Percentiles rank a stretch among this genome's conserved stretches.
phyloP scores from a whole-genome alignment of 1,139 yeast species.

The Kurtzmaniella natalensis region DNA sequence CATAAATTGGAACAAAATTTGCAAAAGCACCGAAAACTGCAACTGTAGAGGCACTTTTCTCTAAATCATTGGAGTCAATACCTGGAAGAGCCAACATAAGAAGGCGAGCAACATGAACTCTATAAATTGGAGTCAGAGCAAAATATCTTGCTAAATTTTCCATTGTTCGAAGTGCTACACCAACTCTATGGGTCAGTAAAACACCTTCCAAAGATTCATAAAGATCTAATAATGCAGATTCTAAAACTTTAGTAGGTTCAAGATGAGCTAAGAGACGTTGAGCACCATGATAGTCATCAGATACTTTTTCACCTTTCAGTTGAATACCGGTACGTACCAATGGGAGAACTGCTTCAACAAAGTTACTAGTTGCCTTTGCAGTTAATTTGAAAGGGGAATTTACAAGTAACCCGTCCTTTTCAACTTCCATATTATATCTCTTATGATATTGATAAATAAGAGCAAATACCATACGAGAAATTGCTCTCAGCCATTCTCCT shows the following conservation, averaged over 20 bases:
- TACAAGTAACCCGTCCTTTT: conserved; percentile 34
- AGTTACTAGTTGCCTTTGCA: conserved; percentile 36
- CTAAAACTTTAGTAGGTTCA: conserved; percentile 59
- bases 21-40: conserved; percentile 70
- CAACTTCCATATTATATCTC: conserved; percentile 47
- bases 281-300: conserved; percentile 57
- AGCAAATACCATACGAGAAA: conserved; percentile 59
- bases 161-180: conserved; percentile 66
- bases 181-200: conserved; percentile 77
- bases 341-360: conserved; percentile 56
- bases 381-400: conserved; percentile 50
- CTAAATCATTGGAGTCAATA: conserved; percentile 83
- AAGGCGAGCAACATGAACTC: conserved; percentile 77
- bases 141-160: conserved; percentile 66
- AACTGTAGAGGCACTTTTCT: conserved; percentile 66
- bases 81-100: conserved; percentile 72
- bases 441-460: conserved; percentile 56
- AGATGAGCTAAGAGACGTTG: conserved; percentile 64
- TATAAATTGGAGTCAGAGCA: conserved; percentile 58
- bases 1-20: conserved; percentile 67
- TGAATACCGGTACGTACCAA: conserved; percentile 72
- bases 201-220: conserved; percentile 83
- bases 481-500: conserved; percentile 78
- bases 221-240: conserved; percentile 63
- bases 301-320: conserved; percentile 58